phyloP scores from a whole-genome alignment of 106 monocot species.

The Platanthera zijinensis region DNA sequence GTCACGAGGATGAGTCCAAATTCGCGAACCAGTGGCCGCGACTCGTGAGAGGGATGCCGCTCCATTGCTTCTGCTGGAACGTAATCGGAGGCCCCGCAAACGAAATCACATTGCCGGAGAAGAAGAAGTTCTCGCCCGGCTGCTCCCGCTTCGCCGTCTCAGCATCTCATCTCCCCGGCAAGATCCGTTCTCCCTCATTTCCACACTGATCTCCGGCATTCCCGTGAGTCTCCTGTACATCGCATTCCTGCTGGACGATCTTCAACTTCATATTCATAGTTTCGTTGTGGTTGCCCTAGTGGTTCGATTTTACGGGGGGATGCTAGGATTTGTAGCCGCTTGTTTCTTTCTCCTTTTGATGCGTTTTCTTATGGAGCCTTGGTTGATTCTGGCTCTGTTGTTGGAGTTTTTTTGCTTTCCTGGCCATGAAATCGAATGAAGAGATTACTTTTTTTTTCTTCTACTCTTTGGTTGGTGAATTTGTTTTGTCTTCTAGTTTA shows the following conservation, averaged over 20 bases:
- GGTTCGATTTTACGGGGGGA: background rate
- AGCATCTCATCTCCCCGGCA: background rate
- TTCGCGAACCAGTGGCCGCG: background rate
- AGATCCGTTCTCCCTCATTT: background rate
- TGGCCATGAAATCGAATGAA: background rate
- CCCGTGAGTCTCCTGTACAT: too few relatives aligned
- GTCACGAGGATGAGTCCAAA: background rate
- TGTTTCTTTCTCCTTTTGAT: background rate
- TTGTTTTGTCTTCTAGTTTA: background rate
- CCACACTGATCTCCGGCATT: background rate
- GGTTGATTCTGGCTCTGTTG: background rate
- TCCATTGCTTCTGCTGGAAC: background rate
- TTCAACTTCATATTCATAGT: background rate
- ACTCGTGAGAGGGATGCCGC: background rate
- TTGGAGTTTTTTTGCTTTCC: background rate
- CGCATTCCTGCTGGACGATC: background rate
- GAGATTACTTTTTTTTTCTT: background rate
- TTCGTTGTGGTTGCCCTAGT: background rate
- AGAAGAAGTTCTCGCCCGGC: background rate
- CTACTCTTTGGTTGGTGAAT: background rate
- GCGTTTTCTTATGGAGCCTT: background rate
- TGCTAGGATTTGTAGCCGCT: background rate
- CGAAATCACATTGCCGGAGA: background rate
- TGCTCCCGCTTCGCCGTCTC: background rate
- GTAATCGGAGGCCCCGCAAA: background rate